phyloP scores from a whole-genome alignment of 805 yeast genomes.

The Starmerella khaoyaiensis region DNA sequence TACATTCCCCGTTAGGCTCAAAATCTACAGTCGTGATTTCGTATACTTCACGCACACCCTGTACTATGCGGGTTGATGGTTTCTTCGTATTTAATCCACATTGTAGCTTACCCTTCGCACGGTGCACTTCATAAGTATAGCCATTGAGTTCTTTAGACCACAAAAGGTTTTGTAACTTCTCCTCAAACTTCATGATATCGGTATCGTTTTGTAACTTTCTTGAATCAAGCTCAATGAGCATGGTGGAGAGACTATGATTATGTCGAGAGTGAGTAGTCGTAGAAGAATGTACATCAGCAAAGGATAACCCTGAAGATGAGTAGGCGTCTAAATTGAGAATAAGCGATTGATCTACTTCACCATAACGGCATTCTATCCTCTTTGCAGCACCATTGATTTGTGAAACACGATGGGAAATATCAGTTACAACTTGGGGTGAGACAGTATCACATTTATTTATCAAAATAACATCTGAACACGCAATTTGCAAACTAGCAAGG shows the following conservation, averaged over 20 bases:
- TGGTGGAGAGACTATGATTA: conserved; percentile 35
- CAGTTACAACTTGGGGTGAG: conserved; percentile 21
- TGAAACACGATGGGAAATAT: conserved; percentile 32
- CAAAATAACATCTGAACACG: conserved; percentile 72
- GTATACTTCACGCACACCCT: conserved; percentile 88
- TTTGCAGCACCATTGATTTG: conserved; percentile 60
- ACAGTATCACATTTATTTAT: conserved; percentile 64
- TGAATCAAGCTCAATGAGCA: conserved; percentile 34
- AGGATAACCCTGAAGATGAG: conserved; percentile 16
- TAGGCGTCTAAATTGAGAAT: conserved; percentile 74
- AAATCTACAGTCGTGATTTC: conserved; percentile 46
- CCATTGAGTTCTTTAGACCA: conserved; percentile 53
- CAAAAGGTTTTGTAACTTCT: conserved; percentile 52
- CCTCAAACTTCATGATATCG: conserved; percentile 39
- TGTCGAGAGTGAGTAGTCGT: not conserved
- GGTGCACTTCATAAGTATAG: conserved; percentile 51
- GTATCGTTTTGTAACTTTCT: conserved; percentile 28
- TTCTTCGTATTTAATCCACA: not conserved
- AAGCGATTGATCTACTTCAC: conserved; percentile 47
- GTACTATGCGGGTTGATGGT: conserved; percentile 42
- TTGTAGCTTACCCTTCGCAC: conserved; percentile 56
- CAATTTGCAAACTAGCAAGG: conserved; percentile 81
- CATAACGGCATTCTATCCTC: conserved; percentile 52
- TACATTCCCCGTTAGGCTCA: conserved; percentile 35
- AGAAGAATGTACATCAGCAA: conserved; percentile 1